phyloP scores from a whole-genome alignment of 768 basidiomycete species.

The Leucocoprinus birnbaumii region DNA sequence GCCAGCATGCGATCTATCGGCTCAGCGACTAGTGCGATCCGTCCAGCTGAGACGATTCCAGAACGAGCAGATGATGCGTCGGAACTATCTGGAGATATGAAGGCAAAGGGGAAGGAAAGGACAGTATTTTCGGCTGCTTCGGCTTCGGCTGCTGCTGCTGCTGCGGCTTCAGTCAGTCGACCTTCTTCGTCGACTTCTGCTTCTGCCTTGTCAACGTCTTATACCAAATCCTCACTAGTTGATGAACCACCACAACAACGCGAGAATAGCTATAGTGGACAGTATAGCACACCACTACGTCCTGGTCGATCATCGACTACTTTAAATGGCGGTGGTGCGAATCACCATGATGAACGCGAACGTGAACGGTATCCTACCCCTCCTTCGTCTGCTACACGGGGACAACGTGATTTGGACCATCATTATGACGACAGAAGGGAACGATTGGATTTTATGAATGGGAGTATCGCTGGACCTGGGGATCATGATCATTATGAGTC shows the following conservation, averaged over 20 bases:
- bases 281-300: neutral
- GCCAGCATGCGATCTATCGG: constrained; percentile 48
- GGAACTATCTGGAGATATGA: constrained; percentile 3
- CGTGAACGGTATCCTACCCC: constrained; percentile 1
- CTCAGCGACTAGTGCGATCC: constrained; percentile 29
- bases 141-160: neutral
- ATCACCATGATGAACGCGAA: neutral
- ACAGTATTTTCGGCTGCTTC: neutral
- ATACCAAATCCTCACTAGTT: neutral
- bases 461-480: neutral
- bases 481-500: neutral
- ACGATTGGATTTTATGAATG: neutral
- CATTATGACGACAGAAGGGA: neutral
- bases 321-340: too few relatives aligned
- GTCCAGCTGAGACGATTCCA: constrained; percentile 17
- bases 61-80: constrained; percentile 5
- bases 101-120: constrained; percentile 6
- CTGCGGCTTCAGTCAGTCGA: neutral
- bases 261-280: neutral
- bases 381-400: neutral
- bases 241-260: neutral
- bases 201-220: neutral
- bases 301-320: neutral
- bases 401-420: neutral
- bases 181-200: neutral